Conservation (phyloP, 2,329 filamentous ascomycete species). For the Tolypocladium paradoxum region DNA sequence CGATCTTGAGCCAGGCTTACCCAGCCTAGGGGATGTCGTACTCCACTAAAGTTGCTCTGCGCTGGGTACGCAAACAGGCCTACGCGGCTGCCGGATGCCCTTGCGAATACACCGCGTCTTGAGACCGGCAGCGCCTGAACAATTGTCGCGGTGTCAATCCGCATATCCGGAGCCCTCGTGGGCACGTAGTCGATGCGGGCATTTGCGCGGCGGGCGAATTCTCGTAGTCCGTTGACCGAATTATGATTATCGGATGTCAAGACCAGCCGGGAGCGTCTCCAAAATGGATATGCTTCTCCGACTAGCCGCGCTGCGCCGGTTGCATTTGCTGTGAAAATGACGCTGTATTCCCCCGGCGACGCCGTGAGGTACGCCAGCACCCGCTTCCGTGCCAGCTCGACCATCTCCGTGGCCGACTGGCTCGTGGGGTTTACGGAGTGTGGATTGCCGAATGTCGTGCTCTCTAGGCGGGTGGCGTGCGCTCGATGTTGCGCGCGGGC, state of each 20-base stretch:
- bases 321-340: conserved; percentile 29
- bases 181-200: conserved; percentile 20
- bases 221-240: conserved; percentile 27
- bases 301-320: conserved; percentile 26
- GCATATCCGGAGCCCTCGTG: conserved; percentile 14
- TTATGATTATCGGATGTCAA: conserved; percentile 31
- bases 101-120: not conserved
- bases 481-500: conserved; percentile 20
- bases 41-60: conserved; percentile 34
- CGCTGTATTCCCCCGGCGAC: conserved; percentile 24
- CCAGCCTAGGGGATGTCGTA: conserved; percentile 28
- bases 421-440: conserved; percentile 28
- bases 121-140: not conserved
- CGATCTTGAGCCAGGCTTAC: conserved; percentile 20
- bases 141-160: conserved; percentile 15
- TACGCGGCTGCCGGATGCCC: not conserved
- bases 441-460: conserved; percentile 26
- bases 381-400: conserved; percentile 19
- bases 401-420: conserved; percentile 19
- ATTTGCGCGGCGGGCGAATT: conserved; percentile 18
- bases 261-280: conserved; percentile 14
- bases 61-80: conserved; percentile 34
- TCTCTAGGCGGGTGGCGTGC: conserved; percentile 18
- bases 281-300: conserved; percentile 27
- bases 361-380: conserved; percentile 24